These are phyloP conservation scores for Epichloe sibirici DNA, from an alignment of 2,329 filamentous ascomycete genomes.

Conservation along the genomic window DNA sequence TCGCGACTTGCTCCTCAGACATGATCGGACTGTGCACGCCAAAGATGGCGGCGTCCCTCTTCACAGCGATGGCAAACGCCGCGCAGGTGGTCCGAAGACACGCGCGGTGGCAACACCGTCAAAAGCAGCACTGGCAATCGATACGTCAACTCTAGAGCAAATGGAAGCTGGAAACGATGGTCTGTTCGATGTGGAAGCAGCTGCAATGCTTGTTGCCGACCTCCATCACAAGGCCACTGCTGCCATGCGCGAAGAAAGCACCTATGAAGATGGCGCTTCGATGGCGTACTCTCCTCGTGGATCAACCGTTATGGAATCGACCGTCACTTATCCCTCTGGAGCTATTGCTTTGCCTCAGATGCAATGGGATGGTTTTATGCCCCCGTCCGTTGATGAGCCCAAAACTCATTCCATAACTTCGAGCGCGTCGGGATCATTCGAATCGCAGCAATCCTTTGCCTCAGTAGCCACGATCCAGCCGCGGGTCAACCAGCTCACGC, in stretches of 20 bases:
- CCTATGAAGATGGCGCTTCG: slow-evolving; percentile 44
- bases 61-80: slow-evolving; percentile 87
- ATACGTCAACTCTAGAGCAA: slow-evolving; percentile 79
- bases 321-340: slow-evolving; percentile 64
- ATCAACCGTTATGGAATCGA: slow-evolving; percentile 62
- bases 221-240: slow-evolving; percentile 88
- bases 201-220: slow-evolving; percentile 96
- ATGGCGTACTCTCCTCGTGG: slow-evolving; percentile 63
- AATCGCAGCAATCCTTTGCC: slow-evolving; percentile 52
- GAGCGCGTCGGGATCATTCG: slow-evolving; percentile 52
- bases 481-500: slow-evolving; percentile 51
- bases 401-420: slow-evolving; percentile 66
- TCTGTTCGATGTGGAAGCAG: slow-evolving; percentile 91
- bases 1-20: slow-evolving; percentile 87
- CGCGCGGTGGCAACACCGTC: slow-evolving; percentile 51
- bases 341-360: slow-evolving; percentile 75
- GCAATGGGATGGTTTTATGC: slow-evolving; percentile 84
- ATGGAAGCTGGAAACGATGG: slow-evolving; percentile 84
- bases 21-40: slow-evolving; percentile 96
- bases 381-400: slow-evolving; percentile 54
- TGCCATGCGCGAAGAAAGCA: slow-evolving; percentile 47
- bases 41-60: slow-evolving; percentile 93
- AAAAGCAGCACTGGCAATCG: slow-evolving; percentile 68
- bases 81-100: slow-evolving; percentile 57
- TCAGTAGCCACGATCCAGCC: slow-evolving; percentile 43